A percentile compares a stretch with the other conserved stretches of the same genome.
Evolutionary conservation across 805 yeast genomes (phyloP).

Genomic region (Yarrowia sp.): DNA sequence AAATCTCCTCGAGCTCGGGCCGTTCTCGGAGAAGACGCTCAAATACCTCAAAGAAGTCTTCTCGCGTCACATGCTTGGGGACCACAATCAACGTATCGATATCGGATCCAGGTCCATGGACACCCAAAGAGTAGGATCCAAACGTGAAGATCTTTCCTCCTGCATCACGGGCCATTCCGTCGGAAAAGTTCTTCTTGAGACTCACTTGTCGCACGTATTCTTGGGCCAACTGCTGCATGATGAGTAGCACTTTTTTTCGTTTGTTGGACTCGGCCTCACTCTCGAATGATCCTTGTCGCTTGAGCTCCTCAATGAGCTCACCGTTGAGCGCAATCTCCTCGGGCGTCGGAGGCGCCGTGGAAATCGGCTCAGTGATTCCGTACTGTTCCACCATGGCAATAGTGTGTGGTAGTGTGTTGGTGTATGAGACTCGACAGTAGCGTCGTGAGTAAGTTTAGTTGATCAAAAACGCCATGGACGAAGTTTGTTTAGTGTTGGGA

Average conservation of each 20-base stretch:
- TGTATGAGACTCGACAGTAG: not conserved
- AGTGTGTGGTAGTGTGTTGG: not conserved
- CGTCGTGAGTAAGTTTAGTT: not conserved
- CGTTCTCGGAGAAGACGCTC: conserved; percentile 63
- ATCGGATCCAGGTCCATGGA: conserved; percentile 97
- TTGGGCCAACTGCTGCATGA: conserved; percentile 68
- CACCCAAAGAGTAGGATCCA: conserved; percentile 93
- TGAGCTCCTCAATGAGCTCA: conserved; percentile 68
- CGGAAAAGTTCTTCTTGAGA: conserved; percentile 82
- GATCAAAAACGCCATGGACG: not conserved
- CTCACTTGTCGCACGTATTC: conserved; percentile 84
- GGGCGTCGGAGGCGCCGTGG: conserved; percentile 78
- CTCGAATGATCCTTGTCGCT: conserved; percentile 84
- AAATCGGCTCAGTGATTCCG: conserved; percentile 82
- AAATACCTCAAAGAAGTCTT: conserved; percentile 83
- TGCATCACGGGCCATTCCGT: conserved; percentile 95
- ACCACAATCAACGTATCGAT: conserved; percentile 95
- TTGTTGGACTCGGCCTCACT: conserved; percentile 76
- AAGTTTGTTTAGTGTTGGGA: conserved; percentile 8
- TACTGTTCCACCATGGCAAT: conserved; percentile 33
- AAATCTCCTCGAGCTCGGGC: conserved; percentile 83
- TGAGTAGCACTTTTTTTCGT: conserved; percentile 66
- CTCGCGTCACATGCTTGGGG: conserved; percentile 90
- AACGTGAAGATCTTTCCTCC: conserved; percentile 97
- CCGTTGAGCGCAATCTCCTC: conserved; percentile 76